Percentiles rank a stretch among this genome's conserved stretches.
Conservation (phyloP, 2,329 filamentous ascomycete species). For the Trichoderma lentiforme region DNA sequence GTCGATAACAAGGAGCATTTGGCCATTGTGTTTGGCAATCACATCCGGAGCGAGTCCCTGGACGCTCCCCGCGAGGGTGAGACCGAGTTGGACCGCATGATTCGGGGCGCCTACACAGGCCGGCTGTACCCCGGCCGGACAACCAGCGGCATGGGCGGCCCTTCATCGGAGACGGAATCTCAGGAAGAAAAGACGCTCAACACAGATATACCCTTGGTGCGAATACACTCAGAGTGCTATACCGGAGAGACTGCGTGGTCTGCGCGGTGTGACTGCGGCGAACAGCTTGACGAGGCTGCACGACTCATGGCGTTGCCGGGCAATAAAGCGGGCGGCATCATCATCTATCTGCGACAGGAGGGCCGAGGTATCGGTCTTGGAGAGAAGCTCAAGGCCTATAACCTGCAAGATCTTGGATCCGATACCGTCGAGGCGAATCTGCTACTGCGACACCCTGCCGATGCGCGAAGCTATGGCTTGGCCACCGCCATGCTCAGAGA, state of each 20-base stretch:
- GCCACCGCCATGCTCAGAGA: conserved; percentile 92
- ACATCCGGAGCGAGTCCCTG: conserved; percentile 71
- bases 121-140: conserved; percentile 81
- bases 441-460: conserved; percentile 84
- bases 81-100: conserved; percentile 88
- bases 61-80: conserved; percentile 71
- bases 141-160: conserved; percentile 58
- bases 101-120: conserved; percentile 87
- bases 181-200: conserved; percentile 15
- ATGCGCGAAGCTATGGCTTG: conserved; percentile 92
- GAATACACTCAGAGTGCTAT: conserved; percentile 98
- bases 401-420: conserved; percentile 92
- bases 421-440: conserved; percentile 97
- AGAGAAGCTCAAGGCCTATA: conserved; percentile 97
- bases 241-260: conserved; percentile 99
- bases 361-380: conserved; percentile 91
- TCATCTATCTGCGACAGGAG: conserved; percentile 94
- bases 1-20: conserved; percentile 94
- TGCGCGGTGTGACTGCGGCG: conserved; percentile 93
- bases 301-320: conserved; percentile 78
- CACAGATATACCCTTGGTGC: conserved; percentile 64
- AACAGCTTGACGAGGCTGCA: conserved; percentile 95
- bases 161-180: conserved; percentile 26
- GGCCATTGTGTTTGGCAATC: conserved; percentile 90
- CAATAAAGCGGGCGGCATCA: conserved; percentile 71